Evolutionary conservation across 1,284 basidiomycete species (phyloP), one percentile per base, ranked within the genome.

Genomic region (Ustilago esculenta): DNA sequence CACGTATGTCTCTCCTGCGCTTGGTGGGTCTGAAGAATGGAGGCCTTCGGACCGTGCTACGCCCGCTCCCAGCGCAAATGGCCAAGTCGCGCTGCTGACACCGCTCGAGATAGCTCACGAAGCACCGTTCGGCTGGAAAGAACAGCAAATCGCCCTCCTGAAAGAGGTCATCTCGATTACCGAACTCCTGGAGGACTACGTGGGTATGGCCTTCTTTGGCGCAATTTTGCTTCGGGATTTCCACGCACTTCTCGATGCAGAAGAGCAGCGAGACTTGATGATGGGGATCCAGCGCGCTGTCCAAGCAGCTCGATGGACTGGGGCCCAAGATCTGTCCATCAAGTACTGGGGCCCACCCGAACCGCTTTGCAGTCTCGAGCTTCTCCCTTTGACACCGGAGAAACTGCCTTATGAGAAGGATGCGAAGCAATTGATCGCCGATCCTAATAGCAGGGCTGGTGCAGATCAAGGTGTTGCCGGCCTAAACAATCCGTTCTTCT

Each of bases 101-200:
- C 60, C 56, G 25, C 54, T 66, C 11, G 68, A 72, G 25, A 35
- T 72, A n/a, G 55, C 59, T 8, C 42, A 54, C 24, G 75, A 76
- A 41, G 49, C 74, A 7, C 32, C 61, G 3, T 92, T 90, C 79
- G 94, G 94, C 1, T 98, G 94, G 95, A 89, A 92, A 1, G 91
- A 94, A 77, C 85, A 98, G 42, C 94, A 97, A 83, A 87, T 95
- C 27, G 92, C 92, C 27, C 88, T 95, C 27, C 86, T 98, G 32
- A 88, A 93, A 42, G 94, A 98, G 79, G 91, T 92, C 0, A 89
- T 97, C 29, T 88, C 90, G 0, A 88, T 97, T 10, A 90, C 92
- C 4, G 93, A 98, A 82, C 88, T 91, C 15, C 84, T 98, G n/a
- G 91, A 92, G 56, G 92, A 94, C 90, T 56, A 70, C 57, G 86